phyloP scores from a whole-genome alignment of 805 yeast species.

The Yamadazyma endophytica region DNA sequence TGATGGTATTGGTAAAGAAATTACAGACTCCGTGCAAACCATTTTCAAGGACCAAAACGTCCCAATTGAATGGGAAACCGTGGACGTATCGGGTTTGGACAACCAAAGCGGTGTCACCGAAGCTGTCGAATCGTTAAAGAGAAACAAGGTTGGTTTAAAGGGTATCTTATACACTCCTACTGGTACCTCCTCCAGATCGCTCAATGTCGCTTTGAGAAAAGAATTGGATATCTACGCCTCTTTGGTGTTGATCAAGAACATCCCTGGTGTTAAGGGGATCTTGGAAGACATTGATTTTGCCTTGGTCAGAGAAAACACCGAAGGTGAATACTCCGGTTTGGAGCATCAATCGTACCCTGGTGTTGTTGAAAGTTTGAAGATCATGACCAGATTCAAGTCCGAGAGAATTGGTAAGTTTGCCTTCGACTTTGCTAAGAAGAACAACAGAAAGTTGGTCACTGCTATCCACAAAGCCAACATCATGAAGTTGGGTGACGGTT shows the following conservation, averaged over 20 bases:
- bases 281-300: conserved; percentile 88
- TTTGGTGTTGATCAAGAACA: conserved; percentile 86
- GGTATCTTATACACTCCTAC: conserved; percentile 99
- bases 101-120: conserved; percentile 89
- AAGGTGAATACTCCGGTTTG: conserved; percentile 98
- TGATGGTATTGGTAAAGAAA: conserved; percentile 93
- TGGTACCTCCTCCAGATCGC: conserved; percentile 97
- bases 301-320: conserved; percentile 97
- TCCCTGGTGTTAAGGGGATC: conserved; percentile 91
- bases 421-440: conserved; percentile 88
- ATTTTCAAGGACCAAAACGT: conserved; percentile 92
- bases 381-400: conserved; percentile 89
- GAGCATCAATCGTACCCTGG: conserved; percentile 98
- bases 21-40: conserved; percentile 88
- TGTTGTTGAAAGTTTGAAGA: conserved; percentile 94
- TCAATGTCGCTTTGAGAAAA: conserved; percentile 96
- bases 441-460: conserved; percentile 88
- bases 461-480: conserved; percentile 99
- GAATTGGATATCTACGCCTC: conserved; percentile 95
- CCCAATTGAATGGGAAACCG: conserved; percentile 96
- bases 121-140: conserved; percentile 90
- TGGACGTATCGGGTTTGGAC: conserved; percentile 91
- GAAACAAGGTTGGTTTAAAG: conserved; percentile 90
- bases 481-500: conserved; percentile 98
- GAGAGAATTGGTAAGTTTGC: conserved; percentile 98